Evolutionary conservation across 192 early-diverging fungal genomes (phyloP).

Genomic region (Podila verticillata): DNA sequence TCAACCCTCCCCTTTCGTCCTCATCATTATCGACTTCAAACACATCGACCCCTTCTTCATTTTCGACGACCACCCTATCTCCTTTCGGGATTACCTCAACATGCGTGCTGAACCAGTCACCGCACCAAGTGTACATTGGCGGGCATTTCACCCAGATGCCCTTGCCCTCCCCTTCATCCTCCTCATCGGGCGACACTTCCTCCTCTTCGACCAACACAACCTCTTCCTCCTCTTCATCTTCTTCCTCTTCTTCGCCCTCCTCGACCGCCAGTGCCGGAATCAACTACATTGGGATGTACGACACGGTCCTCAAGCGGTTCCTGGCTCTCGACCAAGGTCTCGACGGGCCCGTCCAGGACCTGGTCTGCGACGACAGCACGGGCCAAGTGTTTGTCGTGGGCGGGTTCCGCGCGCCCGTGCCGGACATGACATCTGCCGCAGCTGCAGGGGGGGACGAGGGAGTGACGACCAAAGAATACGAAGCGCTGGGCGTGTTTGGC

Average conservation of each 20-base stretch:
- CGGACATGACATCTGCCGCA: neutral
- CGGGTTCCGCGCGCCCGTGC: slow-evolving; percentile 39
- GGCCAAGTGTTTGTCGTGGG: slow-evolving; percentile 46
- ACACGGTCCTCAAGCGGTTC: slow-evolving; percentile 33
- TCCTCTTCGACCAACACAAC: no score
- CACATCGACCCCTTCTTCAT: no score
- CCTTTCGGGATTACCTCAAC: slow-evolving; percentile 26
- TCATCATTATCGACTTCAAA: no score
- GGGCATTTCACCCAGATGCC: slow-evolving; percentile 31
- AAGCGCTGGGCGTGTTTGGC: slow-evolving; percentile 24
- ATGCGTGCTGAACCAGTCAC: slow-evolving; percentile 25
- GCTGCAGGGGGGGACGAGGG: neutral
- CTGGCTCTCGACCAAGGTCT: slow-evolving; percentile 36
- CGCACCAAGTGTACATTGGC: slow-evolving; percentile 45
- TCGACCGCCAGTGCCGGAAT: neutral
- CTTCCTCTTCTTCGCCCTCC: no score
- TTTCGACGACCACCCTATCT: neutral
- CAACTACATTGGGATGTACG: slow-evolving; percentile 44
- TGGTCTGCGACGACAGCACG: slow-evolving; percentile 41
- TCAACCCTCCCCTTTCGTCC: neutral
- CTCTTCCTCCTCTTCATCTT: no score
- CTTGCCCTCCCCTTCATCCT: neutral
- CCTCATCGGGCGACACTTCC: neutral
- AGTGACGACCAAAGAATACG: slow-evolving; percentile 1
- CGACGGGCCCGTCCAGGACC: slow-evolving; percentile 44